Evolutionary conservation across 306 rosid species (phyloP), one percentile per base, ranked within the genome.

Genomic region (Quercus glauca): DNA sequence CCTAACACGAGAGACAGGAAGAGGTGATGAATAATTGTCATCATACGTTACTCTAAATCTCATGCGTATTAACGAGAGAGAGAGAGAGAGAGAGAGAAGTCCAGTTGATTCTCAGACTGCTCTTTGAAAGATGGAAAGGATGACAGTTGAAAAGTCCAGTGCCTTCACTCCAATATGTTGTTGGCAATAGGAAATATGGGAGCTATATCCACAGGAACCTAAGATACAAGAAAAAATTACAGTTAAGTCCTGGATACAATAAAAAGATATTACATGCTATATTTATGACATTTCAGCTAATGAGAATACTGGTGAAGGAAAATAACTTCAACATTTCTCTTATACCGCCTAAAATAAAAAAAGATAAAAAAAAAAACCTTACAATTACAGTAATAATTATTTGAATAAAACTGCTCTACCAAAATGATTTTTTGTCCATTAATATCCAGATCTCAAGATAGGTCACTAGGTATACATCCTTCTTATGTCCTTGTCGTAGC

Each of bases 161-260:
- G 68, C 52, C 43, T 73, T 71, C 61, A 26, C 58, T 49, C 78
- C 88, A 91, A 80, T 81, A 95, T 84, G 78, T 85, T 76, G 73
- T 87, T 68, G 71, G 91, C 97, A 78, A 89, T 84, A 4, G 98
- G 90, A 80, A 95, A 92, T 20, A 89, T 77, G 55, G 98, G 96
- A 78, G 82, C 80, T 63, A 91, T 88, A 81, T 95, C 99, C 79
- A 95, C 98, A 58, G 96, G 97, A 29, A 92, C 98, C 99, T 95
- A 80, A 29, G 77, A 45, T 57, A 52, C 55, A 81, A 20, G 19
- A 79, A 37, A 63, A 43, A 9, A 69, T 7, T 15, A 23, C 23
- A 31, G 51, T n/a, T n/a, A 60, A 63, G 9, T 15, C 33, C 10
- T 35, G 15, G n/a, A 55, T 58, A n/a, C 11, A n/a, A 28, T 19